Conservation (phyloP, 805 yeast genomes). For the Ogataea philodendri region DNA sequence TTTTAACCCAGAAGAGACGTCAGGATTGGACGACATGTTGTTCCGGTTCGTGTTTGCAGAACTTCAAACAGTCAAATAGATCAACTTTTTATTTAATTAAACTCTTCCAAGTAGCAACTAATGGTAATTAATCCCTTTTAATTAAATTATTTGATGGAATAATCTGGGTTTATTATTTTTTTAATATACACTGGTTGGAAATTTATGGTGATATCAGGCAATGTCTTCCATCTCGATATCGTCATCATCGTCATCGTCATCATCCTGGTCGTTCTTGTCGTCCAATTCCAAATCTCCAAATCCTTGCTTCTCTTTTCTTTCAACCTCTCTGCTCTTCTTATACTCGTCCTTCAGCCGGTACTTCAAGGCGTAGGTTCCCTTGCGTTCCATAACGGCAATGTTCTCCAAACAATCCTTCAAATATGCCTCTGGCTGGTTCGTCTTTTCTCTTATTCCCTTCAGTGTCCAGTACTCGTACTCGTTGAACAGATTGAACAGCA, state of each 20-base stretch:
- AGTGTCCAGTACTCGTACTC: constrained; percentile 96
- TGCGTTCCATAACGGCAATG: constrained; percentile 84
- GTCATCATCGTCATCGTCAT: constrained; percentile 44
- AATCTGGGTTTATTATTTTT: constrained; percentile 5
- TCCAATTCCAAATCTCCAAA: constrained; percentile 48
- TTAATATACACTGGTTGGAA: no score
- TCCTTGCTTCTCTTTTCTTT: constrained; percentile 56
- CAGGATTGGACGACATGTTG: constrained; percentile 6
- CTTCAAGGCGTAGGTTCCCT: constrained; percentile 93
- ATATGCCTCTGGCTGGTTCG: constrained; percentile 93
- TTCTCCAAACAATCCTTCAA: constrained; percentile 87
- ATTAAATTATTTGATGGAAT: constrained; percentile 1
- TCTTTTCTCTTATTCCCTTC: constrained; percentile 89
- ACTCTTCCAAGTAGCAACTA: neutral
- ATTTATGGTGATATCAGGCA: constrained; percentile 35
- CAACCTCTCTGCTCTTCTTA: constrained; percentile 73
- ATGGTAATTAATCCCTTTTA: no score
- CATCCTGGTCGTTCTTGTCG: constrained; percentile 32
- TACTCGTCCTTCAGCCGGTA: constrained; percentile 89
- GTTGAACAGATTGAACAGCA: constrained; percentile 84
- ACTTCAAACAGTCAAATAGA: constrained; percentile 1
- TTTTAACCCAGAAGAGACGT: neutral
- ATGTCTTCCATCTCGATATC: constrained; percentile 79
- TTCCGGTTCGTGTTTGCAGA: neutral
- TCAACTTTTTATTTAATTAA: neutral